Evolutionary conservation across 169 alveolate genomes (phyloP).

Genomic region (Plasmodium vinckei): DNA sequence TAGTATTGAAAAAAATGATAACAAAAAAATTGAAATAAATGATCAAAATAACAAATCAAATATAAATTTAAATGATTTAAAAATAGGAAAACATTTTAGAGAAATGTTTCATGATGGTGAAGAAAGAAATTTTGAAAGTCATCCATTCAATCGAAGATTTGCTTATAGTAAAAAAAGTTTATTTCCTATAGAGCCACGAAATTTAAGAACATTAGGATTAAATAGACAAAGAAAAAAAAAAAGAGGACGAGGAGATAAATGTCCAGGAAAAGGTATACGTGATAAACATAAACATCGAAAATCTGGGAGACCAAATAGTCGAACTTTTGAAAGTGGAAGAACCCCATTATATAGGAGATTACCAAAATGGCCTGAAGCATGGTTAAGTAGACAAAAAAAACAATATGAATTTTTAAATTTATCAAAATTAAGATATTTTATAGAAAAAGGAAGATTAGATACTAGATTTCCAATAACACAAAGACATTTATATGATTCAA

Average conservation of each 20-base stretch:
- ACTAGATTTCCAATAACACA: constrained; percentile 90
- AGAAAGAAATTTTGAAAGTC: constrained; percentile 75
- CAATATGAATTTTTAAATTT: constrained; percentile 85
- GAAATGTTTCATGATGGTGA: constrained; percentile 74
- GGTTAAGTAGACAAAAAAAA: constrained; percentile 86
- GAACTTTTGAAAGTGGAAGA: constrained; percentile 89
- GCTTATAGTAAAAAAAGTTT: constrained; percentile 85
- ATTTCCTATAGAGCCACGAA: constrained; percentile 89
- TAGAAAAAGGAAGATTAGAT: constrained; percentile 90
- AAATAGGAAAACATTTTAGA: constrained; percentile 55
- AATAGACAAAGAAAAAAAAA: constrained; percentile 81
- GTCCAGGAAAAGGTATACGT: constrained; percentile 87
- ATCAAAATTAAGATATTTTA: constrained; percentile 86
- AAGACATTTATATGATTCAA: constrained; percentile 89
- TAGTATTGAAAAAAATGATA: not conserved
- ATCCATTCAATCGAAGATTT: constrained; percentile 88
- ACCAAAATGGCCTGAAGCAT: constrained; percentile 89
- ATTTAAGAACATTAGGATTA: constrained; percentile 84
- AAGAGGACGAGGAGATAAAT: constrained; percentile 88
- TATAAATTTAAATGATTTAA: not conserved
- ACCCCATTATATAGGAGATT: constrained; percentile 86
- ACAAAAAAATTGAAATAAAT: not conserved
- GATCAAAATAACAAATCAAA: not conserved
- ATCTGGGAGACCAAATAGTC: constrained; percentile 84
- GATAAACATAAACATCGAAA: constrained; percentile 81